Base-by-base conservation (phyloP, 148 eudicot species). In the Spergularia marina region DNA sequence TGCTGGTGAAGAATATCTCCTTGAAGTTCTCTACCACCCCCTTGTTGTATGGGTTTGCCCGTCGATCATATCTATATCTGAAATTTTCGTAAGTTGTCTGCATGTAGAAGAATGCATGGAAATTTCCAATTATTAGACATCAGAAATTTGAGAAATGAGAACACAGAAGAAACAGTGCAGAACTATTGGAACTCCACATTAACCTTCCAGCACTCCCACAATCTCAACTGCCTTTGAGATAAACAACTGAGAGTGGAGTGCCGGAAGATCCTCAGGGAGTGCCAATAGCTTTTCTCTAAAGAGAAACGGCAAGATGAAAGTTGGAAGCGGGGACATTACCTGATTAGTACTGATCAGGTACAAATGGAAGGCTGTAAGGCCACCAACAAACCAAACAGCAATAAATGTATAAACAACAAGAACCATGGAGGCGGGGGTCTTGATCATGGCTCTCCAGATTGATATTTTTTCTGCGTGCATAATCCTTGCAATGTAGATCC, bases 21-120 rank as follows among this genome's bases (percentile, higher is more conserved):
- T 78, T 83, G 85, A 92, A 92, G 76, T 95, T 95, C 80, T 86
- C 83, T 53, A 83, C 64, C 51, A 92, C 87, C 41, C 99, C 99
- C 84, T 86, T 90, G 89, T 92, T 92, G 68, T 92, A 95, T 18
- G 99, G 99, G 80, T 92, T 92, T 65, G 89, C 96, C 62, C 96
- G 83, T 39, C 92, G 77, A 72, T 95, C 99, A 55, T 90, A 92
- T 77, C 97, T 82, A 57, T 92, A 95, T 83, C 99, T 89, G 78
- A 92, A 95, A 58, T 95, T 95, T 85, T 95, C 99, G 63, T 92
- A 92, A 2, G 99, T 95, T 14, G 99, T 95, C 99, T 95, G 89
- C 84, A 82, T 71, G 81, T 54, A 77, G 23, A 74, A 72, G 12
- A 11, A 61, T 14, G 54, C 6, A 5, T 6, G 60, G 18, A 44